Evolutionary conservation across 225 moss, liverwort and hornwort genomes (phyloP), one percentile per base, ranked within the genome.

Genomic region (Anthoceros angustus): DNA sequence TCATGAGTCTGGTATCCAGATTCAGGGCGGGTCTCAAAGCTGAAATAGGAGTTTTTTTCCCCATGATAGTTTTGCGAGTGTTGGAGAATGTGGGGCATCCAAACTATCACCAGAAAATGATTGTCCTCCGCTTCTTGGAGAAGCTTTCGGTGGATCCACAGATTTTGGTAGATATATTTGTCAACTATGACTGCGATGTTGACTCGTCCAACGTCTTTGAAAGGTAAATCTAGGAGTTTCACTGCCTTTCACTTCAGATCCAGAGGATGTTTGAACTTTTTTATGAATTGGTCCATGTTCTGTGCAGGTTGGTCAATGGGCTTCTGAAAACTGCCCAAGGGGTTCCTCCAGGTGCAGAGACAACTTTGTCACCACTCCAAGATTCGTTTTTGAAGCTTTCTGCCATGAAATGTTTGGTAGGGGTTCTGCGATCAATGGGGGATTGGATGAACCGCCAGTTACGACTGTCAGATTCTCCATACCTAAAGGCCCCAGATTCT

Each of bases 131-230:
- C 24, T 99, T 99, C 70, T 69, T 99, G 87, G 98, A 99, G 75
- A 99, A 99, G 67, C 82, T 99, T 6, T 89, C 87, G 61, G 87
- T 99, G n/a, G 98, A 99, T 86, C 98, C 98, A 63, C 98, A 99
- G 74, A 99, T 99, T 63, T 75, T 99, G 55, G 98, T 99, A 46
- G 98, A 99, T 62, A 87, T 99, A 73, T 99, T 99, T 80, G 98
- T 99, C 70, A 99, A 99, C 73, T 99, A 99, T 76, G 98, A 99
- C 70, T 99, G 98, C 72, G 98, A 99, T 65, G 83, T 99, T 63
- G 98, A 99, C 70, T 89, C 98, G 10, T 99, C 92, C 48, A 99
- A 99, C 61, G 83, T 99, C 46, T 99, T 99, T 77, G 98, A 99
- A 71, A 92, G 98, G 98, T 83, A 67, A 75, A 77, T 75, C 66